Conservation (phyloP, 2,329 filamentous ascomycete species). For the Penicillium sp. region DNA sequence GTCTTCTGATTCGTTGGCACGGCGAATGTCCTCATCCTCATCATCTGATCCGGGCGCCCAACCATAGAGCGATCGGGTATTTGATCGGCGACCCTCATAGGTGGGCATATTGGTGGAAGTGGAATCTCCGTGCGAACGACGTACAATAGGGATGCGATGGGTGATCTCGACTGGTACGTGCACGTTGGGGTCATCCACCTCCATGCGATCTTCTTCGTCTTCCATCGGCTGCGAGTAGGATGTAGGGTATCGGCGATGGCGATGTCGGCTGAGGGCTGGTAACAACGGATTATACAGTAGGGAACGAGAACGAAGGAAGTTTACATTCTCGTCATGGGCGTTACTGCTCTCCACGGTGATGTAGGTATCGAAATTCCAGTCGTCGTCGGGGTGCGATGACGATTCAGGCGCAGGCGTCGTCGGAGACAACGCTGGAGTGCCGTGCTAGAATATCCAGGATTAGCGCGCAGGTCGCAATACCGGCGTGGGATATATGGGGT, state of each 20-base stretch:
- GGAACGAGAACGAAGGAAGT: conserved; percentile 49
- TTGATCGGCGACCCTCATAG: conserved; percentile 57
- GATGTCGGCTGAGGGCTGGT: conserved; percentile 30
- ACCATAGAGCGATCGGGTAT: conserved; percentile 58
- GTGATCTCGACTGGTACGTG: conserved; percentile 41
- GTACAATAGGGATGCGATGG: conserved; percentile 42
- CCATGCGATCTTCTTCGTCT: conserved; percentile 35
- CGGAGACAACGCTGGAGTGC: conserved; percentile 27
- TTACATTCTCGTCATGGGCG: conserved; percentile 51
- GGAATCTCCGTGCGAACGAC: conserved; percentile 42
- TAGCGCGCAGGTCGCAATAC: neutral
- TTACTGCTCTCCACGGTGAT: conserved; percentile 46
- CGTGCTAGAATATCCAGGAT: conserved; percentile 5
- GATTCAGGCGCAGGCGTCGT: conserved; percentile 35
- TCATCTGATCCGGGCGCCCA: conserved; percentile 56
- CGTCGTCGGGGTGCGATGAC: conserved; percentile 49
- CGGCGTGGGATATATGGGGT: neutral
- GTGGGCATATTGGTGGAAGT: conserved; percentile 48
- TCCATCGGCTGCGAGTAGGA: conserved; percentile 23
- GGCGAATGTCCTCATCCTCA: conserved; percentile 24
- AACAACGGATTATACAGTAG: conserved; percentile 24
- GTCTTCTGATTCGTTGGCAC: conserved; percentile 28
- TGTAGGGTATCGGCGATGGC: conserved; percentile 31
- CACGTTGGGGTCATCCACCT: conserved; percentile 33
- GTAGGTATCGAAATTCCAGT: conserved; percentile 52